Conservation (phyloP, 345 rosid species). For the Brassica nigra region DNA sequence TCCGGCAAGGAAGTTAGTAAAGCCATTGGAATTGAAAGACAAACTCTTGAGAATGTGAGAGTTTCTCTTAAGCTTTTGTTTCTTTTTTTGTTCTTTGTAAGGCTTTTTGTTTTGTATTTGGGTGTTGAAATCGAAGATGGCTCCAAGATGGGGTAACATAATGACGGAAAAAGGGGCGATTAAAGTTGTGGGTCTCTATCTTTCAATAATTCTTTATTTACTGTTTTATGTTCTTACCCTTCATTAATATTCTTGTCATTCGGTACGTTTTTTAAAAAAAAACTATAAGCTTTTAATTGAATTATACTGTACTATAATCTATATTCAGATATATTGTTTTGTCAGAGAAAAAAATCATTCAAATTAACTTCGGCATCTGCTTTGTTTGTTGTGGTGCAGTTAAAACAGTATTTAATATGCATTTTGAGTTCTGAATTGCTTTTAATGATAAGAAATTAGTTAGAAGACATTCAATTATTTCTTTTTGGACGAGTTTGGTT, state of each 20-base stretch:
- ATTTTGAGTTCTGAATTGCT: neutral
- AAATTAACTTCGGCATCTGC: slow-evolving; percentile 28
- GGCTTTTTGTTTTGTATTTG: neutral
- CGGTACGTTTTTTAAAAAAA: no score
- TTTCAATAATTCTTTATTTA: slow-evolving; percentile 18
- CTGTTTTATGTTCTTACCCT: slow-evolving; percentile 30
- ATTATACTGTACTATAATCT: neutral
- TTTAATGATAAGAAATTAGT: slow-evolving; percentile 25
- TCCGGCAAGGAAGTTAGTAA: slow-evolving; percentile 41
- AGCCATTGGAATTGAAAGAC: slow-evolving; percentile 34
- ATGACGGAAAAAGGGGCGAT: slow-evolving; percentile 23
- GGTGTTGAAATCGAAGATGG: slow-evolving; percentile 40
- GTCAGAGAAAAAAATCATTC: slow-evolving; percentile 15
- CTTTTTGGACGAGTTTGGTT: slow-evolving; percentile 33
- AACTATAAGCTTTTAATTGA: neutral
- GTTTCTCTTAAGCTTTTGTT: slow-evolving; percentile 23
- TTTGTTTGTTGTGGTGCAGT: slow-evolving; percentile 35
- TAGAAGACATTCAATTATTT: slow-evolving; percentile 12
- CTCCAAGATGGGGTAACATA: slow-evolving; percentile 29
- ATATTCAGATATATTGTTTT: slow-evolving; percentile 22
- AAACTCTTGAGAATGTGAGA: slow-evolving; percentile 34
- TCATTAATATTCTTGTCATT: neutral
- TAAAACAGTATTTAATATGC: neutral
- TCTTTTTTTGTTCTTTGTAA: no score
- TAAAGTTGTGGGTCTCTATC: slow-evolving; percentile 35